A percentile compares a stretch with the other conserved stretches of the same genome.
These are phyloP conservation scores for Podospora bellae-mahoneyi DNA, from an alignment of 495 filamentous ascomycete species.

Conservation along the genomic window DNA sequence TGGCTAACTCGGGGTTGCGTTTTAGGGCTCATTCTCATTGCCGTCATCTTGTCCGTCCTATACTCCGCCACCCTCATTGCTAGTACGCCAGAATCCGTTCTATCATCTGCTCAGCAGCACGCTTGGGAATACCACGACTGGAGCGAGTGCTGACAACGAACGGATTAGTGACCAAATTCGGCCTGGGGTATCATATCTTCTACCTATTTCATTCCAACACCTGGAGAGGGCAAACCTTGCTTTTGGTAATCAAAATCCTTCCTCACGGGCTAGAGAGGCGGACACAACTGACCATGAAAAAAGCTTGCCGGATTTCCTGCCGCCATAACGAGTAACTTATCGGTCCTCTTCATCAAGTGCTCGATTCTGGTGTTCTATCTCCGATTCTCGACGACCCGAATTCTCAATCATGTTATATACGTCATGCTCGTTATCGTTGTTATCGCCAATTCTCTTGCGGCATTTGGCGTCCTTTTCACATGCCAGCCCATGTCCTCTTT, in stretches of 20 bases:
- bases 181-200: background rate
- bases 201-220: background rate
- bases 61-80: background rate
- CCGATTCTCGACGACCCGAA: conserved; percentile 23
- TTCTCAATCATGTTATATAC: conserved; percentile 20
- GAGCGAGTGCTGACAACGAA: too few relatives aligned
- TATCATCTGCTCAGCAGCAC: background rate
- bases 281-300: background rate
- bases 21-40: conserved; percentile 13
- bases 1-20: background rate
- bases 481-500: conserved; percentile 21
- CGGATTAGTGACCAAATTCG: background rate
- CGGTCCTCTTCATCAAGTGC: conserved; percentile 24
- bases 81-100: background rate
- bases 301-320: conserved; percentile 16
- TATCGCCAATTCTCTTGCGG: conserved; percentile 13
- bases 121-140: too few relatives aligned
- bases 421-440: conserved; percentile 18
- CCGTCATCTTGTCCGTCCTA: background rate
- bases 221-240: background rate
- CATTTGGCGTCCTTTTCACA: conserved; percentile 19
- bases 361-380: conserved; percentile 28
- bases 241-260: background rate
- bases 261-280: background rate
- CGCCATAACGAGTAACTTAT: conserved; percentile 16